Percentiles rank a stretch among this genome's conserved stretches.
Conservation (phyloP, 116 monocot genomes). For the Dioscorea cayenensis region DNA sequence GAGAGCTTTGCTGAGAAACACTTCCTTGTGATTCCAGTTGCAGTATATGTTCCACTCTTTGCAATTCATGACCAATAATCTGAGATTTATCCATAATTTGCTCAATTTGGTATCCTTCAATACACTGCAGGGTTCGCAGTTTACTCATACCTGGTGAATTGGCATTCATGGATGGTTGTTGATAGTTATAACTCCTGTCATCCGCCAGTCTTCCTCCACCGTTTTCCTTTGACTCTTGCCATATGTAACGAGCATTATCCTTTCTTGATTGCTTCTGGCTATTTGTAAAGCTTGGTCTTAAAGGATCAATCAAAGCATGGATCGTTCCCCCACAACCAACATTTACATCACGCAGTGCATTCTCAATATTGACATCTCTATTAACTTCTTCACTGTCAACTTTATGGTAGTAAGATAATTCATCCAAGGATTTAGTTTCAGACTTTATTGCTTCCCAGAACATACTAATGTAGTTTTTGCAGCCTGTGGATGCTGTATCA, state of each 20-base stretch:
- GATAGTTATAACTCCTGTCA: not conserved
- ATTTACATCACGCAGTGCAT: not conserved
- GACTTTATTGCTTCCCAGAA: constrained; percentile 1
- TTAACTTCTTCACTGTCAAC: not conserved
- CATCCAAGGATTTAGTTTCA: not conserved
- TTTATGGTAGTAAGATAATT: not conserved
- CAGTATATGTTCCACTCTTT: not conserved
- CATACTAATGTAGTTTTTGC: not conserved
- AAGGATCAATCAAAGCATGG: not conserved
- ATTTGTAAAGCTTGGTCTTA: constrained; percentile 1
- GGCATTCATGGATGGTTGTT: not conserved
- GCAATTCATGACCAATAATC: not conserved
- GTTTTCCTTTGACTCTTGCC: constrained; percentile 10
- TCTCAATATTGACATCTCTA: not conserved
- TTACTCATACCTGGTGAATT: not conserved
- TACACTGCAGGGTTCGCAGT: not conserved
- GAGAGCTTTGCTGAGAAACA: not conserved
- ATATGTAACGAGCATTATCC: constrained; percentile 8
- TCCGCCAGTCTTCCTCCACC: not conserved
- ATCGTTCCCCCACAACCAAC: not conserved
- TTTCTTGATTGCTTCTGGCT: constrained; percentile 5
- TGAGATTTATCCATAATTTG: not conserved
- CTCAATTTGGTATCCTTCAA: not conserved
- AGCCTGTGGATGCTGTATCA: constrained; percentile 5
- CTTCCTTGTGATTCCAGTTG: not conserved